phyloP scores from a whole-genome alignment of 306 rosid genomes.

The Trifolium pratense region DNA sequence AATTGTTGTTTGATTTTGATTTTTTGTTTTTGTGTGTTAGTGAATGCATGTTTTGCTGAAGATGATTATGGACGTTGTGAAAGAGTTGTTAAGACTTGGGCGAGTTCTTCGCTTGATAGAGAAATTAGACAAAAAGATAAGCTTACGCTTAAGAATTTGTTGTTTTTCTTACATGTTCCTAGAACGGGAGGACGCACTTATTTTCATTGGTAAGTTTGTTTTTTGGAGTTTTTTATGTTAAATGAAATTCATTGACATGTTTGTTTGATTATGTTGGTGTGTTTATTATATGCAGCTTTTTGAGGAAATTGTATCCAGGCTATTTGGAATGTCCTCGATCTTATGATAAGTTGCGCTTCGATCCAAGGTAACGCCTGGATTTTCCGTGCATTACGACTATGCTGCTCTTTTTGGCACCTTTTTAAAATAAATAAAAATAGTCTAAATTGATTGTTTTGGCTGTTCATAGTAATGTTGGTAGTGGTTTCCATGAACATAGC shows the following conservation, averaged over 20 bases:
- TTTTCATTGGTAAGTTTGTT: conserved; percentile 73
- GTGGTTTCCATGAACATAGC: no score
- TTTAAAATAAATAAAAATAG: background rate
- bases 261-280: conserved; percentile 36
- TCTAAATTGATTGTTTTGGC: conserved; percentile 21
- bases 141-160: conserved; percentile 71
- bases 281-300: conserved; percentile 60
- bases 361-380: conserved; percentile 74
- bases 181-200: conserved; percentile 97
- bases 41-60: conserved; percentile 48
- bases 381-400: conserved; percentile 16
- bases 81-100: conserved; percentile 77
- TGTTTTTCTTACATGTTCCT: conserved; percentile 93
- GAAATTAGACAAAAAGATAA: conserved; percentile 62
- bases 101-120: conserved; percentile 61
- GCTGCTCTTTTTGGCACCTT: background rate
- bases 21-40: conserved; percentile 40
- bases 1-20: conserved; percentile 12
- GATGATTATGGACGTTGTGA: conserved; percentile 67
- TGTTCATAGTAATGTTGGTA: conserved; percentile 35
- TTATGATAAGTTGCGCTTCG: conserved; percentile 90
- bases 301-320: conserved; percentile 79
- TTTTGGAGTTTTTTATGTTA: background rate
- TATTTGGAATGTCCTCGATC: conserved; percentile 93
- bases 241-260: conserved; percentile 20